These are phyloP conservation scores for Zalaria obscura DNA, from an alignment of 2,329 filamentous ascomycete genomes.

Conservation along the genomic window DNA sequence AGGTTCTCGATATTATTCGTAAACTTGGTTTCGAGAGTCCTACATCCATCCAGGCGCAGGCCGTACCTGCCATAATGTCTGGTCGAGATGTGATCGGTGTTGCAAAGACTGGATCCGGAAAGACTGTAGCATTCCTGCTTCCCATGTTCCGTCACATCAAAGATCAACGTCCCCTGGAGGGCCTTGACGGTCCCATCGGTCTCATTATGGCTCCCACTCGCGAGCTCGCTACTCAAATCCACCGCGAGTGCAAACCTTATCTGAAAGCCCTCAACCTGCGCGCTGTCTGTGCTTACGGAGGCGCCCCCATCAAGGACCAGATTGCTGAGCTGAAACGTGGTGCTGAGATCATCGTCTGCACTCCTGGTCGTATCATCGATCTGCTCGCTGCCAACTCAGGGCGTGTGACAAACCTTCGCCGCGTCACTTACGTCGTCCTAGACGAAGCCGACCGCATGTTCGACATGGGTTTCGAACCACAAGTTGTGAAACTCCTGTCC, in stretches of 20 bases:
- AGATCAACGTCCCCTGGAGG: constrained; percentile 70
- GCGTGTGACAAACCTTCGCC: constrained; percentile 78
- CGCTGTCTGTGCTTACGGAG: constrained; percentile 85
- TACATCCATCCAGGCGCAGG: constrained; percentile 89
- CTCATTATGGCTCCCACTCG: constrained; percentile 89
- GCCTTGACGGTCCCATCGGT: constrained; percentile 74
- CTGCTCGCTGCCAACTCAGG: constrained; percentile 84
- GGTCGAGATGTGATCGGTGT: constrained; percentile 92
- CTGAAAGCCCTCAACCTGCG: constrained; percentile 73
- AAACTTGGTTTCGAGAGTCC: constrained; percentile 74
- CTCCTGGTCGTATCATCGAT: constrained; percentile 90
- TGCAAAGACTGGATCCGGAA: constrained; percentile 94
- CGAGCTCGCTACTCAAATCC: constrained; percentile 87
- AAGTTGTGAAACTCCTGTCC: constrained; percentile 90
- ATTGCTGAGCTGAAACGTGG: constrained; percentile 94
- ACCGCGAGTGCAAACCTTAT: constrained; percentile 89
- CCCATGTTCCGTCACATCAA: constrained; percentile 98
- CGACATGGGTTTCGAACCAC: constrained; percentile 97
- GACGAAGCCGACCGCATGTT: constrained; percentile 99
- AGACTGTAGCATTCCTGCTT: constrained; percentile 87
- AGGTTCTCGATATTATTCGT: constrained; percentile 74
- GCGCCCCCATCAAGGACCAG: constrained; percentile 91
- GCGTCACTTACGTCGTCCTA: constrained; percentile 86
- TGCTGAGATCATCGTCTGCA: constrained; percentile 89
- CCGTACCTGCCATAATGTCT: constrained; percentile 88